Evolutionary conservation across 1,139 yeast species (phyloP), one percentile per base, ranked within the genome.

Genomic region (Sugiyamaella japonica): DNA sequence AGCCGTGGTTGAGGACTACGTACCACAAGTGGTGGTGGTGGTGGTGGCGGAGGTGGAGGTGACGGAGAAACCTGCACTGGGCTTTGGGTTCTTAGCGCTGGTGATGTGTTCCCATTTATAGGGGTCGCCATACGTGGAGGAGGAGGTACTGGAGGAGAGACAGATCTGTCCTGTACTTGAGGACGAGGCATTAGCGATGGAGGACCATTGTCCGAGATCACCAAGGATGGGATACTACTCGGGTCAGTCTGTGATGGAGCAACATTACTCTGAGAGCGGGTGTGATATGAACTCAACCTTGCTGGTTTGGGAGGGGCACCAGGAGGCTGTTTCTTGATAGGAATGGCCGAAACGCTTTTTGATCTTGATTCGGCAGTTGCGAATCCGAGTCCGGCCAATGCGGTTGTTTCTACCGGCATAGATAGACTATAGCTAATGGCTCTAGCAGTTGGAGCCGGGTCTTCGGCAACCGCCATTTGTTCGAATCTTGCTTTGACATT

Each of bases 401-500:
- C 20, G 10, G 45, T 29, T 7, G 10, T 13, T 17, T 51, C 51
- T 13, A 34, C 42, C 31, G 40, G 31, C 45, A 41, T 12, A 23
- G 37, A 17, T 52, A 52, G 29, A 52, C 50, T 32, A 50, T 43
- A 36, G 29, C 25, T 16, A 23, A 31, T 34, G 43, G 38, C 13
- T 20, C 41, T 38, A 20, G 25, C 25, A 20, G 6, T 20, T 20
- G 42, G 42, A 15, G 29, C 36, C 17, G 15, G 10, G 2, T 44
- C 42, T 40, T 41, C 47, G 5, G 48, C 53, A 29, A 47, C 54
- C n/a, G 65, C 56, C 52, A 66, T 47, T 52, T 60, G 61, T 52
- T 64, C 67, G 66, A 67, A 66, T 47, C 56, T 56, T 16, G 65
- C 62, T 48, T 62, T 55, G 7, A 55, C 63, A 43, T 64, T 63